Conservation (phyloP, 805 yeast species). For the Lipomyces oligophaga region DNA sequence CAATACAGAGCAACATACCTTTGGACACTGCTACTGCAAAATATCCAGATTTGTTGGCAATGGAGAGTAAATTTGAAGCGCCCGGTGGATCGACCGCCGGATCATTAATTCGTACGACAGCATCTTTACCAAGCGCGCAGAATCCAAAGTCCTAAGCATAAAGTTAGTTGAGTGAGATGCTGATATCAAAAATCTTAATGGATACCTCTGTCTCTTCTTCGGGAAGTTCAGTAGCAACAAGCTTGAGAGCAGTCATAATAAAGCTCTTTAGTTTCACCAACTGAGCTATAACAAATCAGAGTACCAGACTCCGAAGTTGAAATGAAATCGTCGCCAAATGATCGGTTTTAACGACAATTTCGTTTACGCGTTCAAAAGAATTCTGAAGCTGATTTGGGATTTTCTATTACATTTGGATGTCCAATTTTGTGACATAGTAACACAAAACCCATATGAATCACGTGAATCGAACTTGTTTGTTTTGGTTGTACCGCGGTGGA, state of each 20-base stretch:
- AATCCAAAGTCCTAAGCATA: conserved; percentile 20
- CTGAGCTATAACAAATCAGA: too few species aligned
- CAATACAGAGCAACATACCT: conserved; percentile 6
- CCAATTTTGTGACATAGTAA: too few species aligned
- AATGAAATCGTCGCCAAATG: too few species aligned
- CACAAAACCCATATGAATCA: too few species aligned
- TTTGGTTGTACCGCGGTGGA: too few species aligned
- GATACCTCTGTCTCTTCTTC: conserved; percentile 25
- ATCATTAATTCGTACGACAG: conserved; percentile 9
- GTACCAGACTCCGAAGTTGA: too few species aligned
- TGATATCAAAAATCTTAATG: neutral
- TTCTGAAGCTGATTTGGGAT: too few species aligned
- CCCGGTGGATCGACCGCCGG: conserved; percentile 14
- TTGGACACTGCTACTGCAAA: conserved; percentile 31
- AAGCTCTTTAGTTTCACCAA: too few species aligned
- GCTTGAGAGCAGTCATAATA: conserved; percentile 15
- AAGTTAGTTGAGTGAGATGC: neutral
- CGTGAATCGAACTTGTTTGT: too few species aligned
- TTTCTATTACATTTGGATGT: too few species aligned
- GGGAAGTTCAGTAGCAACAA: conserved; percentile 12
- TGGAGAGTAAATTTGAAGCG: conserved; percentile 28
- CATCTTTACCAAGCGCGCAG: conserved; percentile 22
- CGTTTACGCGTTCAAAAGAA: too few species aligned
- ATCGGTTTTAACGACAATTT: too few species aligned
- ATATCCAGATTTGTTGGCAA: conserved; percentile 30